phyloP scores from a whole-genome alignment of 2,329 filamentous ascomycete genomes.

The Aspergillus pseudoviridinutans region DNA sequence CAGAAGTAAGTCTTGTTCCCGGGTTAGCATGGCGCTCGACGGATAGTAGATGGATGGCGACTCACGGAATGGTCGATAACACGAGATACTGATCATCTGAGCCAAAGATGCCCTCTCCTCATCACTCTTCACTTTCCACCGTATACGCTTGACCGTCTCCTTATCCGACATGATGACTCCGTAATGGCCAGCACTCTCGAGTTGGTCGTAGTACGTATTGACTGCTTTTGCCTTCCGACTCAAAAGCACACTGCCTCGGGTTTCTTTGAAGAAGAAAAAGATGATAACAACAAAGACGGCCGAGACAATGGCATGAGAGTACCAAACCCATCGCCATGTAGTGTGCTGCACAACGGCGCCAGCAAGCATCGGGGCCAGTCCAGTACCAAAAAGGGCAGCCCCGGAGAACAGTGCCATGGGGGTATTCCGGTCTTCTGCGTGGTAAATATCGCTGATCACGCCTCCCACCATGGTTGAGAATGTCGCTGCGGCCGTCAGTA shows the following conservation, averaged over 20 bases:
- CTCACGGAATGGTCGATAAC: conserved; percentile 69
- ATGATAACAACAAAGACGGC: conserved; percentile 62
- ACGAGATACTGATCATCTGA: conserved; percentile 68
- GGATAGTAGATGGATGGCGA: conserved; percentile 2
- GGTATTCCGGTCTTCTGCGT: conserved; percentile 72
- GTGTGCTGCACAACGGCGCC: conserved; percentile 65
- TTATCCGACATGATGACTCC: conserved; percentile 48
- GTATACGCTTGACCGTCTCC: conserved; percentile 52
- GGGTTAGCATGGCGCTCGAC: neutral
- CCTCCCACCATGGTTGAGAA: conserved; percentile 93
- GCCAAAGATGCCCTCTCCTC: conserved; percentile 66
- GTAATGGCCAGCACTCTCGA: conserved; percentile 62
- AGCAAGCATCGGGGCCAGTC: conserved; percentile 68
- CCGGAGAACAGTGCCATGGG: conserved; percentile 90
- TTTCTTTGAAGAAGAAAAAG: conserved; percentile 72
- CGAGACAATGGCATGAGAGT: conserved; percentile 72
- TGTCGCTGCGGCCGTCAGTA: conserved; percentile 34
- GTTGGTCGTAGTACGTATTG: conserved; percentile 73
- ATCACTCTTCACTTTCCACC: conserved; percentile 77
- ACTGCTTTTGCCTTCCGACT: conserved; percentile 68
- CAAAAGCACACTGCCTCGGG: conserved; percentile 73
- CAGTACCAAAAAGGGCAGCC: conserved; percentile 72
- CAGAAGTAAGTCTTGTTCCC: conserved; percentile 48
- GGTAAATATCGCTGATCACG: conserved; percentile 82
- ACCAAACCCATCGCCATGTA: conserved; percentile 84